Conservation (phyloP, 139 green algal genomes). For the Micractinium conductrix region DNA sequence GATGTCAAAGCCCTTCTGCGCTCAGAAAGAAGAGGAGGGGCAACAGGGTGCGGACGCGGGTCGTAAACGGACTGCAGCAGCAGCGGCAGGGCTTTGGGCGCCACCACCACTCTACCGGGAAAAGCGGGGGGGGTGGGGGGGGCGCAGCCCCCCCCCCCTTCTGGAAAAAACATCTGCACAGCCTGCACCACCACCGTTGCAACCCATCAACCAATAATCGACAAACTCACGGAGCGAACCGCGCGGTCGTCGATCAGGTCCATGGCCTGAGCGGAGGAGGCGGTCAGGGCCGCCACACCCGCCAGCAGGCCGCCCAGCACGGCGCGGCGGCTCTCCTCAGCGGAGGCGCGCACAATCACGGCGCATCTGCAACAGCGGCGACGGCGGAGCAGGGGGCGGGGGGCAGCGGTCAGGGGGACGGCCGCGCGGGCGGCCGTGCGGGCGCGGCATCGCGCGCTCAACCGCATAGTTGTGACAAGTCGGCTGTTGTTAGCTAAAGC, state of each 20-base stretch:
- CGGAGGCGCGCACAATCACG: constrained; percentile 63
- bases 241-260: constrained; percentile 87
- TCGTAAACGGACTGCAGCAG: no score
- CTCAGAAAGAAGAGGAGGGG: neutral
- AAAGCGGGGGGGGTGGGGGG: no score
- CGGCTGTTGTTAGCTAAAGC: no score
- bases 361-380: constrained; percentile 37
- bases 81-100: no score
- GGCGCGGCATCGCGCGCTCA: no score
- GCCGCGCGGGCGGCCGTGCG: no score
- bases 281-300: constrained; percentile 61
- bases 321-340: constrained; percentile 64
- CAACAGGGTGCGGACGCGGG: no score
- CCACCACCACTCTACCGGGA: no score
- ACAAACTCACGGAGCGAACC: constrained; percentile 17
- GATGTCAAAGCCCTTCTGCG: constrained; percentile 78
- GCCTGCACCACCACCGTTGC: neutral
- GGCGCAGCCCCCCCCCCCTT: no score
- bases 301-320: constrained; percentile 79
- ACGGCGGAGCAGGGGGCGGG: neutral
- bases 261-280: constrained; percentile 60
- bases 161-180: no score
- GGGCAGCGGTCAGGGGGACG: neutral
- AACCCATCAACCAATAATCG: no score
- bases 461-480: no score